Percentiles rank a stretch among this genome's conserved stretches.
Conservation (phyloP, 495 filamentous ascomycete genomes). For the Bacidia gigantensis region DNA sequence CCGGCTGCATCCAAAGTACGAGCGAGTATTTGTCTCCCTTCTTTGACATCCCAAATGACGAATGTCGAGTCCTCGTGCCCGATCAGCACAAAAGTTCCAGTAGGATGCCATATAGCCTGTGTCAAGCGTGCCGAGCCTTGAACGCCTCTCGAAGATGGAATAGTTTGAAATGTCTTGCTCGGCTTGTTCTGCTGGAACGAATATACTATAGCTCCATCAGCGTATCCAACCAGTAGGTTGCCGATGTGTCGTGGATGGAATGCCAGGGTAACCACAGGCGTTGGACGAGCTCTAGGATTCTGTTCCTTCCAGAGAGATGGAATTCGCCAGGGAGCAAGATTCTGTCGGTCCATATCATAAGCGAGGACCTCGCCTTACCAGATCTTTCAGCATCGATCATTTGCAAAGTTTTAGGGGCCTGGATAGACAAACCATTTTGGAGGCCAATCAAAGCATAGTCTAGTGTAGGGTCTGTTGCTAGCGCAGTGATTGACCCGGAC, state of each 20-base stretch:
- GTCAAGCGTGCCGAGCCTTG: conserved; percentile 67
- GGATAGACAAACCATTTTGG: conserved; percentile 42
- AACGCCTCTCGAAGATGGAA: conserved; percentile 66
- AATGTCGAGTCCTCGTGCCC: conserved; percentile 81
- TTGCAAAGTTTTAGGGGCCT: too few relatives aligned
- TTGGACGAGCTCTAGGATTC: conserved; percentile 40
- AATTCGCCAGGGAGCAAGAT: conserved; percentile 60
- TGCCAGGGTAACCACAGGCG: conserved; percentile 57
- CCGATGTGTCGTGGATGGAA: conserved; percentile 89
- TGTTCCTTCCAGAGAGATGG: conserved; percentile 70
- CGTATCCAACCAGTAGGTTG: conserved; percentile 77
- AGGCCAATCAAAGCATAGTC: conserved; percentile 81
- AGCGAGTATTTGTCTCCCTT: conserved; percentile 73
- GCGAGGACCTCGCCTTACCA: conserved; percentile 60
- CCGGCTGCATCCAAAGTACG: conserved; percentile 61
- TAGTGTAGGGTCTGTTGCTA: conserved; percentile 71
- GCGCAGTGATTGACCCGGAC: conserved; percentile 52
- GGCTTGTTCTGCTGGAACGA: conserved; percentile 79
- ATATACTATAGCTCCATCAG: conserved; percentile 74
- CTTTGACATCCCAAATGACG: conserved; percentile 89
- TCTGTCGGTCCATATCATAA: conserved; percentile 78
- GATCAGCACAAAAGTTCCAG: conserved; percentile 77
- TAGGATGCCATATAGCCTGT: conserved; percentile 86
- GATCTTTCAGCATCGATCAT: neutral
- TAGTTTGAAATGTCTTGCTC: conserved; percentile 68